These are phyloP conservation scores for Suhomyces prunicola DNA, from an alignment of 805 yeast species.

Conservation along the genomic window DNA sequence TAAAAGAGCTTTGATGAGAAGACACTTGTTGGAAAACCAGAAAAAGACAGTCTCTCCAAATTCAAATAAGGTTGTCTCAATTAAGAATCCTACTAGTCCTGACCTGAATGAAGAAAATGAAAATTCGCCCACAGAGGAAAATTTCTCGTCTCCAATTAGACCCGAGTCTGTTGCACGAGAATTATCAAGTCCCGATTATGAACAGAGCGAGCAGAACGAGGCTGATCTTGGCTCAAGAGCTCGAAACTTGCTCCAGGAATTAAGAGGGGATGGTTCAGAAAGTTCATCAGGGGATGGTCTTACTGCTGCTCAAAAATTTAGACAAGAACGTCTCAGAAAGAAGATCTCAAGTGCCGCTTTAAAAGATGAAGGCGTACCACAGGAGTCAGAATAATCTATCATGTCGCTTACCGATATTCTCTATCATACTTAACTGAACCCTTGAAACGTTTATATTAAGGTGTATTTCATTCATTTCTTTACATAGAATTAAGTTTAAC, in stretches of 20 bases:
- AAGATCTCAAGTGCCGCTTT: slow-evolving; percentile 12
- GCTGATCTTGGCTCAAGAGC: slow-evolving; percentile 59
- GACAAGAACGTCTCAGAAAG: slow-evolving; percentile 37
- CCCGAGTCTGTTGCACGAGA: neutral
- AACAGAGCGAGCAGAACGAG: slow-evolving; percentile 4
- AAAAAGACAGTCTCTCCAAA: slow-evolving; percentile 11
- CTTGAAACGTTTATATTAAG: neutral
- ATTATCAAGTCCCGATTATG: slow-evolving; percentile 1
- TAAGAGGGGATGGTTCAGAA: slow-evolving; percentile 38
- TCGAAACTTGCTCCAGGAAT: slow-evolving; percentile 56
- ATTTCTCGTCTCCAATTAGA: neutral
- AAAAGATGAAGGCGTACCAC: slow-evolving; percentile 3
- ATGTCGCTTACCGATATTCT: neutral
- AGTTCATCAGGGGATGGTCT: slow-evolving; percentile 25
- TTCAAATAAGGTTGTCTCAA: neutral
- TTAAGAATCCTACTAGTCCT: neutral
- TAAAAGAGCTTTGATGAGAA: slow-evolving; percentile 73
- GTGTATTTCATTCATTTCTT: slow-evolving; percentile 1
- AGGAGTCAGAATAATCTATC: neutral
- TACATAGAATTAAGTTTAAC: slow-evolving; percentile 1
- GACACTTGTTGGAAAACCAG: slow-evolving; percentile 47
- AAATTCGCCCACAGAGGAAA: slow-evolving; percentile 12
- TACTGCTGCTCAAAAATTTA: slow-evolving; percentile 41
- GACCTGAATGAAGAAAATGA: slow-evolving; percentile 11
- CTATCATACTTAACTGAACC: neutral